A percentile compares a stretch with the other conserved stretches of the same genome.
These are phyloP conservation scores for Fusarium irregulare DNA, from an alignment of 2,329 filamentous ascomycete genomes.

Conservation along the genomic window DNA sequence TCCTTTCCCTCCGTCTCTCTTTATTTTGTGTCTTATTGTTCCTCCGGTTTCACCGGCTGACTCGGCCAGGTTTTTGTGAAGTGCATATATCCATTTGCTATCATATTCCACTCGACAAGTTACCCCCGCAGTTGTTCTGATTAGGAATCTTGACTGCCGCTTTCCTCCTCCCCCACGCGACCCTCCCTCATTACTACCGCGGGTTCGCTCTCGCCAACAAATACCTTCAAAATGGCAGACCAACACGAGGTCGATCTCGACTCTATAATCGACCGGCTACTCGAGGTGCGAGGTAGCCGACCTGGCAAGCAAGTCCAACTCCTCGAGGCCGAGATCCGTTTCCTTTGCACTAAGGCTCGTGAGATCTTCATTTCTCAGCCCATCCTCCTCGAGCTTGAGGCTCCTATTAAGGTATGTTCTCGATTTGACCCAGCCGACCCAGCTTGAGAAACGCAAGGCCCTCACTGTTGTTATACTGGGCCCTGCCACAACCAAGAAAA, in stretches of 20 bases:
- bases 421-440: slow-evolving; percentile 5
- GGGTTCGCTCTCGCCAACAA: slow-evolving; percentile 55
- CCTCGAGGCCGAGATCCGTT: slow-evolving; percentile 94
- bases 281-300: slow-evolving; percentile 97
- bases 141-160: slow-evolving; percentile 47
- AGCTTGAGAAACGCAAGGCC: neutral
- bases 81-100: slow-evolving; percentile 50
- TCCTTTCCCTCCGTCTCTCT: slow-evolving; percentile 9
- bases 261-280: slow-evolving; percentile 97
- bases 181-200: slow-evolving; percentile 47
- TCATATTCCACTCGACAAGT: slow-evolving; percentile 44
- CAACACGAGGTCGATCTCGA: slow-evolving; percentile 95
- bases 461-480: slow-evolving; percentile 3
- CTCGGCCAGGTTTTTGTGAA: slow-evolving; percentile 47
- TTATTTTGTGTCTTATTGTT: slow-evolving; percentile 17
- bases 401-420: slow-evolving; percentile 90
- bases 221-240: slow-evolving; percentile 66
- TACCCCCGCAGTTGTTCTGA: slow-evolving; percentile 46
- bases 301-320: slow-evolving; percentile 99
- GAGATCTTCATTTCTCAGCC: slow-evolving; percentile 99
- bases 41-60: slow-evolving; percentile 37
- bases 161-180: slow-evolving; percentile 43
- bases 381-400: slow-evolving; percentile 95
- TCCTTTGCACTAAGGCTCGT: slow-evolving; percentile 96
- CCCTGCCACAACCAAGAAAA: neutral